phyloP scores from a whole-genome alignment of 306 rosid species.

The Prunus dulcis region DNA sequence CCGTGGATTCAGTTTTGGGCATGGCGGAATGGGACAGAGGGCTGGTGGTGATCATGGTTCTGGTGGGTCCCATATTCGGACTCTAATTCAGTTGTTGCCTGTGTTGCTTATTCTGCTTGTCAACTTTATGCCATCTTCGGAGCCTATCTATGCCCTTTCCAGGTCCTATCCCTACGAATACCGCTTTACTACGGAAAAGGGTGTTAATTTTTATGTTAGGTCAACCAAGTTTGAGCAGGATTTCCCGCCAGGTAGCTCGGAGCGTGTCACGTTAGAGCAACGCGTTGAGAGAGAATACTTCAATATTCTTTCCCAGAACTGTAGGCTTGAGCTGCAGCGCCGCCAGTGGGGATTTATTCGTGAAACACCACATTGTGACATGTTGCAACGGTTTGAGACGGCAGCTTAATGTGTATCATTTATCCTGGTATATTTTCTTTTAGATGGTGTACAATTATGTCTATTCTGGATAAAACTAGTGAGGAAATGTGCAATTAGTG shows the following conservation, averaged over 20 bases:
- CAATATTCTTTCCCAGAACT: slow-evolving; percentile 66
- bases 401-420: slow-evolving; percentile 40
- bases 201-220: slow-evolving; percentile 82
- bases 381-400: slow-evolving; percentile 53
- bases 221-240: slow-evolving; percentile 66
- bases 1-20: slow-evolving; percentile 76
- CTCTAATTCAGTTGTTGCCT: slow-evolving; percentile 69
- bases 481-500: slow-evolving; percentile 37
- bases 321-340: slow-evolving; percentile 78
- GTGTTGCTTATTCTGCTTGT: slow-evolving; percentile 62
- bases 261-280: slow-evolving; percentile 48
- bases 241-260: slow-evolving; percentile 40
- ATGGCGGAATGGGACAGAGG: slow-evolving; percentile 55
- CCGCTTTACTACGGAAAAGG: slow-evolving; percentile 54
- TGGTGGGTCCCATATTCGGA: slow-evolving; percentile 58
- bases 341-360: slow-evolving; percentile 86
- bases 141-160: slow-evolving; percentile 58
- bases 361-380: slow-evolving; percentile 92
- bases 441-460: slow-evolving; percentile 39
- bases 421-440: slow-evolving; percentile 30
- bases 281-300: slow-evolving; percentile 74
- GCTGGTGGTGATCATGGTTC: slow-evolving; percentile 55
- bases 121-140: slow-evolving; percentile 77
- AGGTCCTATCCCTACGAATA: slow-evolving; percentile 68
- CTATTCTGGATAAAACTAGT: slow-evolving; percentile 19